Evolutionary conservation across 768 basidiomycete genomes (phyloP), one percentile per base, ranked within the genome.

Genomic region (Calvatia gigantea): DNA sequence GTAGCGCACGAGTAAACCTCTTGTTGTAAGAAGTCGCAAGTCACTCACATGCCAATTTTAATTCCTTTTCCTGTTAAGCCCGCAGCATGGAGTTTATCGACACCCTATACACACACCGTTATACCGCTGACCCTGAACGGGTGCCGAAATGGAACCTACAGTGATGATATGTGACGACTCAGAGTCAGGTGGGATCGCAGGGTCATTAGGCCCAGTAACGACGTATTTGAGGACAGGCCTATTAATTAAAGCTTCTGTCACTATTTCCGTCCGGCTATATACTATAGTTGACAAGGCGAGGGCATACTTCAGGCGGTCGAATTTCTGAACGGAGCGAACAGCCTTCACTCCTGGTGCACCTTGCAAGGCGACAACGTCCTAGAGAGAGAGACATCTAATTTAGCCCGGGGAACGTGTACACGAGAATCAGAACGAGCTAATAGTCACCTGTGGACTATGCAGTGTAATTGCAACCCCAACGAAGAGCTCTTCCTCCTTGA

Each of bases 41-140:
- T 19, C 12, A 60, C 80, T 65, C 54, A 82, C 81, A 88, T 81
- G 58, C 78, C 87, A 52, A 91, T 76, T 61, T 85, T 86, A 65
- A 87, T 72, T 2, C 86, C 86, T 37, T 76, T 76, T 11, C 89
- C 87, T 25, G 74, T 73, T 61, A 83, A 75, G 0, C 85, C 86
- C 57, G 76, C 62, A 4, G 83, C 82, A 63, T 89, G 86, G 17
- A 86, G 73, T 58, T 78, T 80, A 61, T 87, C 81, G 1, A 87
- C 86, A 17, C 84, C 81, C 81, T 83, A 38, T 42, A 27, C 21
- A 12, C 4, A 11, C 14, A n/a, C n/a, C 17, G 25, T 28, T 28
- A 42, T 27, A 19, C 9, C 46, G 28, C 46, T 17, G 17, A 41
- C 39, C 50, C n/a, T 14, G 35, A 4, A 43, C 28, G 42, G 31